Percentiles rank a stretch among this genome's conserved stretches.
Evolutionary conservation across 1,284 basidiomycete species (phyloP).

Genomic region (Puccinia coronata): DNA sequence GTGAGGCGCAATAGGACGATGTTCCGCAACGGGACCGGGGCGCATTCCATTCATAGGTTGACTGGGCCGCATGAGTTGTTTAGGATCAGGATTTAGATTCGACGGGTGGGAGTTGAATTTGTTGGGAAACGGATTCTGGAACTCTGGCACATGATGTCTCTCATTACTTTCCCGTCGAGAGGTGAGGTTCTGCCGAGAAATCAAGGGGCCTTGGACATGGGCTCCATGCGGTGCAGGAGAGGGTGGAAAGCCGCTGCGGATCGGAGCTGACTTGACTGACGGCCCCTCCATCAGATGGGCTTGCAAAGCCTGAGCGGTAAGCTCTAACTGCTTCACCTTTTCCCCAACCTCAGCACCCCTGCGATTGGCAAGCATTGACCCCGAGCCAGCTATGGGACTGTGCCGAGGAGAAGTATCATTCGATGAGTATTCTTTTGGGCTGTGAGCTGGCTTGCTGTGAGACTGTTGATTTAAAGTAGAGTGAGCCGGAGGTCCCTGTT

Average conservation of each 20-base stretch:
- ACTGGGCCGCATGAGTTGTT: neutral
- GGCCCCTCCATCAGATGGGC: slow-evolving; percentile 14
- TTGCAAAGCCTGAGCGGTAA: slow-evolving; percentile 29
- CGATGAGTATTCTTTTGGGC: neutral
- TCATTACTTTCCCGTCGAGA: neutral
- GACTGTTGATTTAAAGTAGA: neutral
- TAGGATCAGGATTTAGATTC: neutral
- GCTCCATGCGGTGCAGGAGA: slow-evolving; percentile 12
- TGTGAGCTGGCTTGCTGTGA: neutral
- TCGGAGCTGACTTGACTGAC: slow-evolving; percentile 46
- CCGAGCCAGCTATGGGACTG: neutral
- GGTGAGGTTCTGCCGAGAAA: slow-evolving; percentile 15
- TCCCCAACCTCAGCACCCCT: slow-evolving; percentile 18
- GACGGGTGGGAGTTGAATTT: slow-evolving; percentile 7
- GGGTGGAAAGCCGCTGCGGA: slow-evolving; percentile 32
- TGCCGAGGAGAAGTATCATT: neutral
- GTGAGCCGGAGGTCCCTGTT: neutral
- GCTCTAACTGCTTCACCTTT: slow-evolving; percentile 33
- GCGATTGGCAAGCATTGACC: slow-evolving; percentile 23
- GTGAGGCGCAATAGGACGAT: neutral
- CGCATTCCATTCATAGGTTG: neutral
- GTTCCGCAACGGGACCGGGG: neutral
- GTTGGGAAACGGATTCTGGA: neutral
- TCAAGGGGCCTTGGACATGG: slow-evolving; percentile 9
- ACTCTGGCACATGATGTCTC: neutral